Conservation (phyloP, 768 basidiomycete genomes). For the Leucosporidium scottii region DNA sequence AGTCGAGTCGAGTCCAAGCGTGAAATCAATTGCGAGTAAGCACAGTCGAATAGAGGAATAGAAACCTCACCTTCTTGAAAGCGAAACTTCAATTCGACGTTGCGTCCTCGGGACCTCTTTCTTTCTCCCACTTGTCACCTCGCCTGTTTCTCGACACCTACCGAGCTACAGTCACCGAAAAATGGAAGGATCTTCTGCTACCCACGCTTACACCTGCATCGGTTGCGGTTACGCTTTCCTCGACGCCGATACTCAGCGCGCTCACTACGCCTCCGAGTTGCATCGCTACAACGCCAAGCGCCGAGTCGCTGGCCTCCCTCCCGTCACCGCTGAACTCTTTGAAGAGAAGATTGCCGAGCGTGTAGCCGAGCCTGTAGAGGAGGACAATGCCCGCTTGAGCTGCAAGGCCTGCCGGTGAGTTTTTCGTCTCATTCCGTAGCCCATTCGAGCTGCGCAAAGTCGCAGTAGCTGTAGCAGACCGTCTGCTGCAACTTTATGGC, state of each 20-base stretch:
- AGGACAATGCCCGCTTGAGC: conserved; percentile 19
- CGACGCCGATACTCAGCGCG: conserved; percentile 72
- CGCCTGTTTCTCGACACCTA: not conserved
- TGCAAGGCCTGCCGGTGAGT: conserved; percentile 82
- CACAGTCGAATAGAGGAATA: too few relatives aligned
- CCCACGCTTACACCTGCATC: conserved; percentile 69
- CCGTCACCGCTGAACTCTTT: conserved; percentile 68
- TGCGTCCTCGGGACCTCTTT: not conserved
- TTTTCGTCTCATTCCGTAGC: too few relatives aligned
- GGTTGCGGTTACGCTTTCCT: conserved; percentile 84
- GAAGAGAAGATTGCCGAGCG: conserved; percentile 67
- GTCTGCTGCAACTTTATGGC: too few relatives aligned
- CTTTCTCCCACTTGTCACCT: not conserved
- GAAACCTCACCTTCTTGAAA: too few relatives aligned
- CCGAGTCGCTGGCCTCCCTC: conserved; percentile 68
- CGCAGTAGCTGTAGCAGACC: too few relatives aligned
- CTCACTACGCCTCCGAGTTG: conserved; percentile 86
- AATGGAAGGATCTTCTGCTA: not conserved
- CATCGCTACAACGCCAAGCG: conserved; percentile 95
- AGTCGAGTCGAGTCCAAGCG: too few relatives aligned
- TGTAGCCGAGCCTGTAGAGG: conserved; percentile 7
- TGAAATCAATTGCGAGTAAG: too few relatives aligned
- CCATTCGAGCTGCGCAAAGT: too few relatives aligned
- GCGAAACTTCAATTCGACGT: too few relatives aligned
- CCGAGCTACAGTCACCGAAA: not conserved